Evolutionary conservation across 768 basidiomycete genomes (phyloP).

Genomic region (Saitozyma sp.): DNA sequence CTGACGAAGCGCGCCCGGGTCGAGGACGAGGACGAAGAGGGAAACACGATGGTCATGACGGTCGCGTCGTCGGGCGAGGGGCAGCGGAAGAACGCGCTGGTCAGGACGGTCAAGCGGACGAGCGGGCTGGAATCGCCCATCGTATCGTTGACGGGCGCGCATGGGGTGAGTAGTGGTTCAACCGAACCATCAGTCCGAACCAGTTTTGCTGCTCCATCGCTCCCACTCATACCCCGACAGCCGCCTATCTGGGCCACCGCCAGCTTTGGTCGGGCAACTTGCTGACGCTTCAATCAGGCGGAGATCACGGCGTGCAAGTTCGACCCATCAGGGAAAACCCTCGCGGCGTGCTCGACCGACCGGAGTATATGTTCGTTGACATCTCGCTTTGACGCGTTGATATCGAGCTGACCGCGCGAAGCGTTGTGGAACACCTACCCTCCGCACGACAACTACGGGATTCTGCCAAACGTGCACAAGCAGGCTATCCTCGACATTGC

Average conservation of each 20-base stretch:
- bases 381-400: neutral
- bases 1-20: constrained; percentile 48
- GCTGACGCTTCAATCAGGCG: constrained; percentile 55
- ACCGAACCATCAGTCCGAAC: neutral
- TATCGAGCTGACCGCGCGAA: constrained; percentile 41
- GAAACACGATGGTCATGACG: constrained; percentile 46
- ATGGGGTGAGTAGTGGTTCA: constrained; percentile 64
- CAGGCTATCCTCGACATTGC: constrained; percentile 89
- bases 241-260: too few relatives aligned
- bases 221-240: too few relatives aligned
- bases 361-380: constrained; percentile 75
- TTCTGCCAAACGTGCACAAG: constrained; percentile 79
- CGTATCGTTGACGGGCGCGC: constrained; percentile 81
- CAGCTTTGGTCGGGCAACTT: too few relatives aligned
- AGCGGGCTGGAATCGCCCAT: constrained; percentile 91
- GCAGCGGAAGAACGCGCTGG: constrained; percentile 51
- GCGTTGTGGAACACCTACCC: constrained; percentile 89
- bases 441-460: constrained; percentile 89
- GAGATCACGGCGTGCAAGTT: constrained; percentile 92
- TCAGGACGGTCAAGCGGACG: constrained; percentile 86
- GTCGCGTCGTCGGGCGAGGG: constrained; percentile 52
- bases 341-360: constrained; percentile 90
- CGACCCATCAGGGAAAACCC: constrained; percentile 87
- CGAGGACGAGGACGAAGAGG: constrained; percentile 42
- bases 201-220: too few relatives aligned